Base-by-base conservation (phyloP, 331 rosid genomes). In the Quercus phellos region DNA sequence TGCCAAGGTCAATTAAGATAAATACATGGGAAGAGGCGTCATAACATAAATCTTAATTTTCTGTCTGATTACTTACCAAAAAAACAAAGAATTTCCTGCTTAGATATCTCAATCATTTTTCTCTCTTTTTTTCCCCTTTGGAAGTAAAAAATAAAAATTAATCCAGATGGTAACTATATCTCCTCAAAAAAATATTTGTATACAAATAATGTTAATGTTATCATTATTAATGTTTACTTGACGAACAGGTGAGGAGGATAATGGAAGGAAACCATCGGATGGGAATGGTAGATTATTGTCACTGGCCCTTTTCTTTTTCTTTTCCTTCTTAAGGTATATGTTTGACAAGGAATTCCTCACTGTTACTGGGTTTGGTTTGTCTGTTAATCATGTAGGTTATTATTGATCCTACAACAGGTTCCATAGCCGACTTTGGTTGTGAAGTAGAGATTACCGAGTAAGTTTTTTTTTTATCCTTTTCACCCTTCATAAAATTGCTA, bases 391-490 rank as follows among this genome's bases (percentile, higher is more conserved):
- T 88, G 83, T 78, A 95, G 99, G 96, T 85, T 84, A 72, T 89
- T 69, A 61, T 79, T 81, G 98, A 93, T 81, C 74, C 96, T 74
- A 74, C 92, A 53, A 90, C 99, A 51, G 93, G 90, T 73, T 87
- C 91, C 72, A 78, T 95, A 79, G 99, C 98, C 68, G 98, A 93
- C 82, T 88, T 85, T 81, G 99, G 92, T 71, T 95, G 98, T 83
- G 99, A 95, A 89, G 99, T 95, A 79, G 99, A 95, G 83, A 93
- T 95, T 79, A 95, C 99, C 1, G 99, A 95, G 99, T 95, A 85
- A 78, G 99, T 91, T 85, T 73, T 81, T 79, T 79, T 79, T 81
- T 78, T 68, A 46, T 59, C 72, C 68, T 56, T 66, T 79, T 79
- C 70, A 59, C 68, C 77, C 55, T 24, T 68, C 22, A 51, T 73